Evolutionary conservation across 192 early-diverging fungal genomes (phyloP), one percentile per base, ranked within the genome.

Genomic region (Rhizoclosmatium globosum): DNA sequence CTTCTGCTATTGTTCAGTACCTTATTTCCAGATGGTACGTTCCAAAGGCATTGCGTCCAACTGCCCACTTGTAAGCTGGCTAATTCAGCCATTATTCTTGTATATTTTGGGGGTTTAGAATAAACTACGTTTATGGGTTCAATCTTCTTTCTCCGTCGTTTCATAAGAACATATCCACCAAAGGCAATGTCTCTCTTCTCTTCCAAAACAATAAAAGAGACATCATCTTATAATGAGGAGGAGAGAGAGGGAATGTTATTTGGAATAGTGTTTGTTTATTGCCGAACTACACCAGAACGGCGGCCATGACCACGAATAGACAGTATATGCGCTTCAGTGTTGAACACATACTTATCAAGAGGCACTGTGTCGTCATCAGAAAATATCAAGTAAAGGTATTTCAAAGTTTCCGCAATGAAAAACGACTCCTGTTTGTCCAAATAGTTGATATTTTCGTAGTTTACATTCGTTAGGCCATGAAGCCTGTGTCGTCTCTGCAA

Each of bases 341-440:
- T 99, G 75, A 98, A 91, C 3, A 98, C 95, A 85, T 90, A 97
- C 82, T 94, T 81, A 68, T 94, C 92, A 47, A 97, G 84, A 6
- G 93, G 83, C 43, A 95, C 74, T 7, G 88, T 66, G 75, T 91
- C 82, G 43, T 87, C 82, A 21, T 91, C 82, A 21, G 88, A 88
- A 80, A 95, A 98, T 62, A 98, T 72, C 73, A 74, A 72, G 82
- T 96, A 99, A 41, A 96, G 86, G 81, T 99, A 99, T 85, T 99
- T 99, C 74, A 99, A 89, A 0, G 96, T 97, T 82, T 99, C 97
- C 0, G 96, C 96, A 71, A 97, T 79, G 79, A 98, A 97, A 85
- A 96, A 98, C 57, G 67, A 74, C 65, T 89, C 83, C 73, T 81
- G 76, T 47, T 78, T 9, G 72, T 87, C 85, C 15, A 74, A 21